Evolutionary conservation across 169 alveolate species (phyloP), one percentile per base, ranked within the genome.

Genomic region (Plasmodium coatneyi): DNA sequence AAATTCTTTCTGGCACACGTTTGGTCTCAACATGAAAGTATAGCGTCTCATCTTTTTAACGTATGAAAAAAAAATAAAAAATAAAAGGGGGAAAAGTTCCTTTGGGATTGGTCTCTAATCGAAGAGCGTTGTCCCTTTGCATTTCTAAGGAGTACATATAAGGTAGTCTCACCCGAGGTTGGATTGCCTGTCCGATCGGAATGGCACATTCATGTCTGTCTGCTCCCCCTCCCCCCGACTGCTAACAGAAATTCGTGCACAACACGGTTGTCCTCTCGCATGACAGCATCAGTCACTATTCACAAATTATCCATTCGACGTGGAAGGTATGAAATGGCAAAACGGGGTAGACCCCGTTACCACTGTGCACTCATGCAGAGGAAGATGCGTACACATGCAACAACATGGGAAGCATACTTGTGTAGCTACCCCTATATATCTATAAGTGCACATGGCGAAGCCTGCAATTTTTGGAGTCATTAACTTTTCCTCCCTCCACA

Each of bases 21-120:
- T 3, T 90, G 95, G 95, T 71, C 84, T 34, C 95, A 80, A n/a
- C 71, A 80, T 54, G 92, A 90, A 79, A 70, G 70, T 39, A 90
- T 90, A 46, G 95, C 95, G 34, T 78, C 34, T 56, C 93, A 87
- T 32, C 92, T 90, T 36, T 72, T 90, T 80, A 52, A 52, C 32
- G 90, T 90, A 70, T 80, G 0, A 22, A 25, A 74, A 49, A 5
- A 46, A 16, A 7, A 16, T 14, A 80, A 34, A 80, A 49, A n/a
- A 41, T 7, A 5, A 46, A 39, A 46, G 10, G 16, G 39, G 66
- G 30, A 25, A 28, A 79, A 12, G 5, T 28, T 34, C 12, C 36
- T 56, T 54, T 81, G 0, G 3, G 22, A 14, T 9, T 56, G 7
- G 34, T 0, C 56, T 0, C 71, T 30, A 66, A n/a, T 25, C 36